Evolutionary conservation across 108 stramenopile genomes (phyloP), one percentile per base, ranked within the genome.

Genomic region (Mayamaea pseudoterrestris): DNA sequence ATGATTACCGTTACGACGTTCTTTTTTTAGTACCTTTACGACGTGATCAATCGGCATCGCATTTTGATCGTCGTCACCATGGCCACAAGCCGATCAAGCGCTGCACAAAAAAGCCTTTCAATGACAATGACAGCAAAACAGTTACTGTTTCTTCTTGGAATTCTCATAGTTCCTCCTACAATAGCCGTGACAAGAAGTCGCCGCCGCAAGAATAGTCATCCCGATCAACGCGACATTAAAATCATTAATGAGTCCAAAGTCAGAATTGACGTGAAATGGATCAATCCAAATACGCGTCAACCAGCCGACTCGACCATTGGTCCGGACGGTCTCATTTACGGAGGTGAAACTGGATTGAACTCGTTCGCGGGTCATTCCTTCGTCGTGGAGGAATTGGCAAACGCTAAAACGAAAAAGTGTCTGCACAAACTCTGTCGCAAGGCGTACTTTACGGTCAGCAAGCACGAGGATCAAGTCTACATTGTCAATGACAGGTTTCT

Each of bases 301-400:
- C 6, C 39, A 6, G 50, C 36, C 4, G 22, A 23, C n/a, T 35
- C 50, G 31, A 69, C 74, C 14, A 66, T 64, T 12, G 72, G 46
- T 23, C n/a, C n/a, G n/a, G 60, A 60, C 13, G 72, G 72, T 34
- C 20, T 75, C 27, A 41, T 74, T 16, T 57, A 66, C 29, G 85
- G 85, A 8, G 73, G 69, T 3, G 57, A 60, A 18, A 53, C 63
- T 3, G 16, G 47, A 0, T 50, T 88, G 28, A 60, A 58, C 23
- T 62, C 61, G 14, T 88, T 57, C 55, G 56, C 77, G 11, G 70
- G 69, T n/a, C 86, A 88, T 40, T 34, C 51, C n/a, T 88, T 88
- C 53, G 61, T 80, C 55, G 58, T 83, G 8, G 47, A 64, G 27
- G 81, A 88, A 50, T 34, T 82, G 63, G 76, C 83, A n/a, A 58